Evolutionary conservation across 257 asterid genomes (phyloP).

Genomic region (Ilex asprella): DNA sequence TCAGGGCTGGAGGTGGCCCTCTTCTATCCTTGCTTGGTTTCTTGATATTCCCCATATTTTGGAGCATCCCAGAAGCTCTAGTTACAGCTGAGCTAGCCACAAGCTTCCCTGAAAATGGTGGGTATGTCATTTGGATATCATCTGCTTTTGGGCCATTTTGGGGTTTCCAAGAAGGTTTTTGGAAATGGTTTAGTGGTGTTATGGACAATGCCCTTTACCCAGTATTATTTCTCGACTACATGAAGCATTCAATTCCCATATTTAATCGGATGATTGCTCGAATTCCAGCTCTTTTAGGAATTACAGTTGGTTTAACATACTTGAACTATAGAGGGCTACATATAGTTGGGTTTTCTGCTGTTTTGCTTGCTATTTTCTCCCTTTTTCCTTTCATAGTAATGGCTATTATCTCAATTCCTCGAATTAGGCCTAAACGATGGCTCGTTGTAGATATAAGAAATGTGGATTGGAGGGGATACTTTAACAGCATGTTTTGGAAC

Average conservation of each 20-base stretch:
- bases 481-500: slow-evolving; percentile 81
- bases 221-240: slow-evolving; percentile 78
- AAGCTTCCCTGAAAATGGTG: slow-evolving; percentile 76
- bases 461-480: slow-evolving; percentile 67
- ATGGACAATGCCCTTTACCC: slow-evolving; percentile 96
- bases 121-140: slow-evolving; percentile 80
- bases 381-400: slow-evolving; percentile 60
- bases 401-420: slow-evolving; percentile 56
- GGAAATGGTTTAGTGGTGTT: slow-evolving; percentile 97
- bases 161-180: slow-evolving; percentile 84
- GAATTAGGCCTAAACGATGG: slow-evolving; percentile 58
- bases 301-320: slow-evolving; percentile 55
- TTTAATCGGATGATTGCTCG: slow-evolving; percentile 41
- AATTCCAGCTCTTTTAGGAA: slow-evolving; percentile 62
- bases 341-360: slow-evolving; percentile 72
- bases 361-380: slow-evolving; percentile 66
- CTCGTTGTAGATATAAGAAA: slow-evolving; percentile 42
- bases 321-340: slow-evolving; percentile 71
- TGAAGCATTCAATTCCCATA: slow-evolving; percentile 68
- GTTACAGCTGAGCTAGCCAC: slow-evolving; percentile 82
- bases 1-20: slow-evolving; percentile 72
- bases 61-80: slow-evolving; percentile 91
- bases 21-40: slow-evolving; percentile 67
- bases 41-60: slow-evolving; percentile 66
- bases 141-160: slow-evolving; percentile 79